Evolutionary conservation across 345 rosid genomes (phyloP).

Genomic region (thale cress (Arabidopsis thaliana)): DNA sequence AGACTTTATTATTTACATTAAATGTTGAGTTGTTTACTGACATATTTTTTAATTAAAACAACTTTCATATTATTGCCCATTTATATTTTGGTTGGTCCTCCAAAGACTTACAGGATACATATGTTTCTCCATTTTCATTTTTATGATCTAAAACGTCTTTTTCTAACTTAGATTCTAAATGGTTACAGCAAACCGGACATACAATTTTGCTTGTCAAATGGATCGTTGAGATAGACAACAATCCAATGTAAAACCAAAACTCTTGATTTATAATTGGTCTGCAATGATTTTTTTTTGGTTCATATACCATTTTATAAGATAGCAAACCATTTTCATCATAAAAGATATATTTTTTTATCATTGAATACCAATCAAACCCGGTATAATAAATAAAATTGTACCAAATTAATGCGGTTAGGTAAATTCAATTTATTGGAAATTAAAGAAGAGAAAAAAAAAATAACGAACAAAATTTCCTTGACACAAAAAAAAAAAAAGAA

Average conservation of each 20-base stretch:
- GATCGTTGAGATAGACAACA: too few relatives aligned
- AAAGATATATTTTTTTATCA: too few relatives aligned
- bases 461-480: slow-evolving; percentile 9
- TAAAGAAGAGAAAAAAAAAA: background rate
- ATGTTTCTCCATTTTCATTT: background rate
- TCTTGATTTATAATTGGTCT: too few relatives aligned
- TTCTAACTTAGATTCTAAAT: background rate
- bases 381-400: background rate
- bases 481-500: background rate
- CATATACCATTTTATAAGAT: too few relatives aligned
- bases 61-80: background rate
- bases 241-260: too few relatives aligned
- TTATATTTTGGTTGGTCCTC: background rate
- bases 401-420: slow-evolving; percentile 36
- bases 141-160: background rate
- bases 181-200: background rate
- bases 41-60: background rate
- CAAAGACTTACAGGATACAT: background rate
- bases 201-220: background rate
- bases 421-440: background rate
- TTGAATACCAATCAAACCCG: background rate
- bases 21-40: slow-evolving; percentile 12
- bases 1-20: slow-evolving; percentile 12
- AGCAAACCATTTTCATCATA: too few relatives aligned
- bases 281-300: too few relatives aligned